Conservation (phyloP, 2,329 filamentous ascomycete genomes). For the Aspergillus pseudoglaucus region DNA sequence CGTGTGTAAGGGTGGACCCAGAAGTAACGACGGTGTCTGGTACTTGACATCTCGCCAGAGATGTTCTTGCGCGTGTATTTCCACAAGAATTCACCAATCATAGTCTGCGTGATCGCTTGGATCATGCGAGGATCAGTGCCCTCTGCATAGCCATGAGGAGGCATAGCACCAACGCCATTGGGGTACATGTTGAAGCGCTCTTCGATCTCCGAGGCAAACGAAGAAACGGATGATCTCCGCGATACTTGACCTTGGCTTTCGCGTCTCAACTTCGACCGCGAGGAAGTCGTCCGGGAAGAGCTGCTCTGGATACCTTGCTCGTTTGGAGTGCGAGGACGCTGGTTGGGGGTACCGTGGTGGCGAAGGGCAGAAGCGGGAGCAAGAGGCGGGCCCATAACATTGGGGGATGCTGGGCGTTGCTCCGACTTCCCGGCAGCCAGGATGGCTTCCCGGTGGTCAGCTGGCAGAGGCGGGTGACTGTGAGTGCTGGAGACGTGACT, state of each 20-base stretch:
- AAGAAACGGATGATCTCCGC: constrained; percentile 82
- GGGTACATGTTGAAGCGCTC: constrained; percentile 73
- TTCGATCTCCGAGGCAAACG: constrained; percentile 91
- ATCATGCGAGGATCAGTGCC: constrained; percentile 95
- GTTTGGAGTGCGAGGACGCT: constrained; percentile 57
- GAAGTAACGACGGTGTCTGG: constrained; percentile 90
- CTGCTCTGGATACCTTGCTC: constrained; percentile 41
- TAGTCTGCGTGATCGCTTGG: constrained; percentile 96
- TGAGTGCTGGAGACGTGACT: constrained; percentile 53
- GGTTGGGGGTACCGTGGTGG: constrained; percentile 36
- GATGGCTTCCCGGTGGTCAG: constrained; percentile 77
- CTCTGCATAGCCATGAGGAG: constrained; percentile 55
- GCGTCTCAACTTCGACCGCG: constrained; percentile 50
- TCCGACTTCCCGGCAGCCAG: constrained; percentile 61
- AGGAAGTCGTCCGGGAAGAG: constrained; percentile 46
- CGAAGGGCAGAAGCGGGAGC: constrained; percentile 71
- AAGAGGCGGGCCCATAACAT: constrained; percentile 74
- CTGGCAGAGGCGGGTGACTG: constrained; percentile 65
- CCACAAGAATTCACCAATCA: constrained; percentile 99
- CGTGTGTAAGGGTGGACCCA: constrained; percentile 98
- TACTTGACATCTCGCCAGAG: constrained; percentile 80
- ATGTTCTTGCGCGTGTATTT: constrained; percentile 96
- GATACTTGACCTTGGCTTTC: constrained; percentile 41
- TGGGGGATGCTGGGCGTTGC: constrained; percentile 35
- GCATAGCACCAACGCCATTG: constrained; percentile 38